Conservation (phyloP, 306 rosid genomes). For the Cucurbita argyrosperma region DNA sequence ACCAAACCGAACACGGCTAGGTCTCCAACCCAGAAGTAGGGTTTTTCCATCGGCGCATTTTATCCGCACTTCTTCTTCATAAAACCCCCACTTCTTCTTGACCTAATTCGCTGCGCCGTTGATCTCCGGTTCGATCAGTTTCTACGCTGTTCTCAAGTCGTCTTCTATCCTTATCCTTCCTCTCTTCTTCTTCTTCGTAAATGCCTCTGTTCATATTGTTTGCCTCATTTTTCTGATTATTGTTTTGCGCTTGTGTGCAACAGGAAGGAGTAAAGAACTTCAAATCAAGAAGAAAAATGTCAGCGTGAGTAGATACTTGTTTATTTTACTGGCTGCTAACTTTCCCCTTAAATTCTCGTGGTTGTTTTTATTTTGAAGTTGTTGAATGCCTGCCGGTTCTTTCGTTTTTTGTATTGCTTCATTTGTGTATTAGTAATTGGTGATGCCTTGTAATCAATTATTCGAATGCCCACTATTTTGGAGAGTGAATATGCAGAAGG, state of each 20-base stretch:
- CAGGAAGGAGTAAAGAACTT: background rate
- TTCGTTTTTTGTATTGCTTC: background rate
- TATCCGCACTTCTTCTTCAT: background rate
- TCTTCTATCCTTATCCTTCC: background rate
- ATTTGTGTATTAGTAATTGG: background rate
- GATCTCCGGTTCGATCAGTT: background rate
- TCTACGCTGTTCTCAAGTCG: background rate
- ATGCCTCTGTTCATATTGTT: background rate
- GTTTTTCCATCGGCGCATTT: background rate
- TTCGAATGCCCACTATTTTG: background rate
- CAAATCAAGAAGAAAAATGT: conserved; percentile 3
- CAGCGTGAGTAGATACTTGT: background rate
- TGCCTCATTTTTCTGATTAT: background rate
- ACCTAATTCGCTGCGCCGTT: conserved; percentile 3
- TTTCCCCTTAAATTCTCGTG: background rate
- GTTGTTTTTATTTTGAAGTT: background rate
- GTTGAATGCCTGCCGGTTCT: background rate
- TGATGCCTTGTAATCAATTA: background rate
- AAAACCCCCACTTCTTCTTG: background rate
- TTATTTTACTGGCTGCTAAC: background rate
- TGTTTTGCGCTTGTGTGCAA: background rate
- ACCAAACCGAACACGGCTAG: background rate
- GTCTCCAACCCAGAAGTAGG: background rate
- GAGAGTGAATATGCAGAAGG: background rate
- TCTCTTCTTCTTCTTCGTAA: background rate